phyloP scores from a whole-genome alignment of 306 rosid genomes.

The Cicer bijugum region DNA sequence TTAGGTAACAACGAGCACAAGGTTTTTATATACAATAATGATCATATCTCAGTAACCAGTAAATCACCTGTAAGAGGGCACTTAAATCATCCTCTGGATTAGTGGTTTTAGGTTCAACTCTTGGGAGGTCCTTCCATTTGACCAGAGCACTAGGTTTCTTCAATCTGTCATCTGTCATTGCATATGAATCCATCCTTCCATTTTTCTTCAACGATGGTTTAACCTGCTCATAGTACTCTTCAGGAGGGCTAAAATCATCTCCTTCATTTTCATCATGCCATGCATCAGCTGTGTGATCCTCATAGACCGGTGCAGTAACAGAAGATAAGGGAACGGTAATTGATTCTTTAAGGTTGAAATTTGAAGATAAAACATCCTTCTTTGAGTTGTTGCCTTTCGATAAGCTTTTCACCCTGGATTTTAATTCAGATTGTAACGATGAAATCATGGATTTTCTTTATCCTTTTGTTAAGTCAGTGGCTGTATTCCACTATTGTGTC shows the following conservation, averaged over 20 bases:
- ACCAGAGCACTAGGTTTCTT: conserved; percentile 69
- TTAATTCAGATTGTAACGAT: conserved; percentile 37
- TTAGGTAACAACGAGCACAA: conserved; percentile 24
- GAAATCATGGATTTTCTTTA: conserved; percentile 26
- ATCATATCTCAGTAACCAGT: conserved; percentile 23
- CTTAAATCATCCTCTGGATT: conserved; percentile 79
- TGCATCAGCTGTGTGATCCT: conserved; percentile 57
- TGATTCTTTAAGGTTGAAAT: conserved; percentile 81
- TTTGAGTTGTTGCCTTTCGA: conserved; percentile 85
- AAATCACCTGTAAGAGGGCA: conserved; percentile 84
- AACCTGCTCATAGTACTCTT: conserved; percentile 70
- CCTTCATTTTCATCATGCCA: conserved; percentile 73
- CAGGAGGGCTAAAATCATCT: conserved; percentile 73
- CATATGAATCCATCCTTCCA: conserved; percentile 67
- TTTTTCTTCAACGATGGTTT: conserved; percentile 81
- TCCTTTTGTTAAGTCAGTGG: conserved; percentile 22
- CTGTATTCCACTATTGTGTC: conserved; percentile 4
- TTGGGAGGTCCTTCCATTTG: conserved; percentile 79
- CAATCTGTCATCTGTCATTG: conserved; percentile 65
- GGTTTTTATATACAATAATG: neutral
- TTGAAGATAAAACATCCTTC: conserved; percentile 76
- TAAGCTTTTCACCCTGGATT: conserved; percentile 87
- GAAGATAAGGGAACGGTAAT: conserved; percentile 77
- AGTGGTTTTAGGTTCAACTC: conserved; percentile 58
- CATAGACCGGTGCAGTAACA: conserved; percentile 60